Evolutionary conservation across 2,329 filamentous ascomycete genomes (phyloP).

Genomic region (Periconia digitata): DNA sequence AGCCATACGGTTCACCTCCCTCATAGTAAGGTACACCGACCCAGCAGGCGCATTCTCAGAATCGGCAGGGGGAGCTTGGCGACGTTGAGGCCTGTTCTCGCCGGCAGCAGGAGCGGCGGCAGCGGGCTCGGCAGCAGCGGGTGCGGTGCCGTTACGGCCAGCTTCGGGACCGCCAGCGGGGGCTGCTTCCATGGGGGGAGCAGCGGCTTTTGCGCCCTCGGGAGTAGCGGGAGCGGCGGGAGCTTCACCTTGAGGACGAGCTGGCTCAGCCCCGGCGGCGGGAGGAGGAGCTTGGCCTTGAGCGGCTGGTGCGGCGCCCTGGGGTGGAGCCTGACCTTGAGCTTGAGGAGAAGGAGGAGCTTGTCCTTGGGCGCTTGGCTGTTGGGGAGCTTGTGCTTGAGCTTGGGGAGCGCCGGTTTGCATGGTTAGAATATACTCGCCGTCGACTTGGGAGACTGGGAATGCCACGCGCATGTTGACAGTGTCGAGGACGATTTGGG

Average conservation of each 20-base stretch:
- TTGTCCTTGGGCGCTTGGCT: conserved; percentile 5
- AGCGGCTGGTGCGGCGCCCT: conserved; percentile 1
- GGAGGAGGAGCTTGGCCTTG: conserved; percentile 2
- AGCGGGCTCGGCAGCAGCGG: conserved; percentile 3
- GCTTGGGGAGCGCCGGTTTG: conserved; percentile 17
- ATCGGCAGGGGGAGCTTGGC: conserved; percentile 17
- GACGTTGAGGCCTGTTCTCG: conserved; percentile 18
- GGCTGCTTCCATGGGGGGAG: not conserved
- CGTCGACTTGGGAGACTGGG: conserved; percentile 38
- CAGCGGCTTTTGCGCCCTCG: conserved; percentile 6
- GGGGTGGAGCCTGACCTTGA: not conserved
- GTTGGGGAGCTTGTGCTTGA: conserved; percentile 4
- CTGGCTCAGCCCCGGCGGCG: not conserved
- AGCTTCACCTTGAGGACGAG: conserved; percentile 7
- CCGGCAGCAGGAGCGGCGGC: conserved; percentile 9
- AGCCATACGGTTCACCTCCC: conserved; percentile 37
- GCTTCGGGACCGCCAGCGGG: conserved; percentile 2
- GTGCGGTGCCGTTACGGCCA: conserved; percentile 13
- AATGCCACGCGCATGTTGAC: conserved; percentile 41
- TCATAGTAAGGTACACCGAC: conserved; percentile 37
- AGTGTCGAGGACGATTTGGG: conserved; percentile 37
- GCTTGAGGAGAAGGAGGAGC: conserved; percentile 2
- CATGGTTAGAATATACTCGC: conserved; percentile 42
- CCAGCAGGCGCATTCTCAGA: conserved; percentile 23
- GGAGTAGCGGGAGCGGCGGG: not conserved